These are phyloP conservation scores for Cercophora samala DNA, from an alignment of 495 filamentous ascomycete species.

Conservation along the genomic window DNA sequence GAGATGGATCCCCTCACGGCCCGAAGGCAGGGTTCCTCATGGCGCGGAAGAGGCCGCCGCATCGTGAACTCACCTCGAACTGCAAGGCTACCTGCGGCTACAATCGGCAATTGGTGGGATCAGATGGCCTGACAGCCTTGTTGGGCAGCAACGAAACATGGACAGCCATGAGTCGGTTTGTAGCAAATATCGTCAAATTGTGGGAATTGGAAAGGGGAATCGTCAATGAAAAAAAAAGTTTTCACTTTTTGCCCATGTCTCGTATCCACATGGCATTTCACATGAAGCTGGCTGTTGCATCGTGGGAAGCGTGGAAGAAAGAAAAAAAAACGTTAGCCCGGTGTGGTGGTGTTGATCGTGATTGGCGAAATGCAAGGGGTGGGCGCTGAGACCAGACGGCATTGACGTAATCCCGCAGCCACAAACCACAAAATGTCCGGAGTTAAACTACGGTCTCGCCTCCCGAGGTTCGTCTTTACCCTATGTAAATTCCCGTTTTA, in stretches of 20 bases:
- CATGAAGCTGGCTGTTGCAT: not conserved
- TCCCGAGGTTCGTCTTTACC: not conserved
- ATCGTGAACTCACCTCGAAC: not conserved
- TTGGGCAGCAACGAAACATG: constrained; percentile 10
- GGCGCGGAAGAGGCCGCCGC: not conserved
- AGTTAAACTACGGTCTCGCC: not conserved
- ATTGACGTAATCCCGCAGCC: constrained; percentile 7
- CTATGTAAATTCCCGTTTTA: not conserved
- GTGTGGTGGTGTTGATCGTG: not conserved
- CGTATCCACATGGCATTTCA: not conserved
- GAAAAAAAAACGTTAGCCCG: not conserved
- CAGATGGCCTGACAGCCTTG: constrained; percentile 4
- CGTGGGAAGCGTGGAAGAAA: not conserved
- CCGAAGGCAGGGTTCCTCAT: constrained; percentile 4
- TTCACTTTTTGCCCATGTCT: constrained; percentile 8
- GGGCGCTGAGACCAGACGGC: not conserved
- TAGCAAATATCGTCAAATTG: not conserved
- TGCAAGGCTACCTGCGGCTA: constrained; percentile 12
- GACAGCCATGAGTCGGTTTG: not conserved
- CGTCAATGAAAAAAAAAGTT: constrained; percentile 14
- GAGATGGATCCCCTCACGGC: not conserved
- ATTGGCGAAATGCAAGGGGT: not conserved
- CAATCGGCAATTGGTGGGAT: constrained; percentile 16
- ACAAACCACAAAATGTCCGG: not conserved
- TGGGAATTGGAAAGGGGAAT: not conserved